These are phyloP conservation scores for Ceratocystis lukuohia DNA, from an alignment of 2,329 filamentous ascomycete genomes.

Conservation along the genomic window DNA sequence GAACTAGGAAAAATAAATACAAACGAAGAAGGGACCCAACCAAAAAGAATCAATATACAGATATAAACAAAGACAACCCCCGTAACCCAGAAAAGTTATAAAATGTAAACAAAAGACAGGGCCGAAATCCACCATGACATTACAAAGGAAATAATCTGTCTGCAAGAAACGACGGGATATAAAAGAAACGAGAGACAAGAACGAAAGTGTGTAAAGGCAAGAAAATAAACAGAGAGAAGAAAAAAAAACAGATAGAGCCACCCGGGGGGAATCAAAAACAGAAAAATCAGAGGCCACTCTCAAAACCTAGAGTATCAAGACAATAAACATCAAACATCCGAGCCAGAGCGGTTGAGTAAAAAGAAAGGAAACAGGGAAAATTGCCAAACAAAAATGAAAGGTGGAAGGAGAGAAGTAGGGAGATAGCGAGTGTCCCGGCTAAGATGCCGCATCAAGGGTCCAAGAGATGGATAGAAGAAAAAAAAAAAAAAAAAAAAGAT, in stretches of 20 bases:
- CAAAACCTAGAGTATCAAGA: not conserved
- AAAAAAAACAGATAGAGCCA: not conserved
- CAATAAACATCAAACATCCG: conserved; percentile 1
- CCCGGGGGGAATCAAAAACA: conserved; percentile 4
- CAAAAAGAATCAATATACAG: not conserved
- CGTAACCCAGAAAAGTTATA: not conserved
- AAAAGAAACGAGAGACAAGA: not conserved
- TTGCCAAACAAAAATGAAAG: not conserved
- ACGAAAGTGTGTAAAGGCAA: not conserved
- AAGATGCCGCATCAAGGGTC: no score
- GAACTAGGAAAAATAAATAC: not conserved
- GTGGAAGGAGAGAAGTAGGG: not conserved
- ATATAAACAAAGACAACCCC: not conserved
- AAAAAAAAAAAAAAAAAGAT: not conserved
- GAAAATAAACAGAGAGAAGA: not conserved
- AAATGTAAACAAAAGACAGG: not conserved
- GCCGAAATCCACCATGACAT: conserved; percentile 3
- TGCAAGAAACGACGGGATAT: conserved; percentile 10
- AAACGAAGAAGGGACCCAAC: not conserved
- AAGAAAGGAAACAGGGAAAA: not conserved
- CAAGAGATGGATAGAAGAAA: not conserved
- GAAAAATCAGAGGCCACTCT: not conserved
- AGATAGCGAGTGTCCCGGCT: not conserved
- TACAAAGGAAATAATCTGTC: conserved; percentile 12
- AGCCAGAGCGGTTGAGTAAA: not conserved